Evolutionary conservation across 2,329 filamentous ascomycete species (phyloP).

Genomic region (Epichloe scottii): DNA sequence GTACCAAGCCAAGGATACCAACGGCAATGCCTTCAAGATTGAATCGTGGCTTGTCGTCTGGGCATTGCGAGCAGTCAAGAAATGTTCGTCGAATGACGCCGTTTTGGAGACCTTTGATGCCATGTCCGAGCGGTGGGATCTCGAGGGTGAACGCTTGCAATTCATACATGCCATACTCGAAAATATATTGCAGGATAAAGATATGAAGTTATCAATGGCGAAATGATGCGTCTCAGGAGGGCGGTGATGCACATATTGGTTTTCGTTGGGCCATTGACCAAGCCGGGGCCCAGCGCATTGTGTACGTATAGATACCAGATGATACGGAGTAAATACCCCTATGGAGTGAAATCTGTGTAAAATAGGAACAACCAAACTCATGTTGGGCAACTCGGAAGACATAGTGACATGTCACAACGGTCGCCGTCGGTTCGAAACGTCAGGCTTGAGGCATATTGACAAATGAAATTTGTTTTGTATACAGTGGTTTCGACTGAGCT

Average conservation of each 20-base stretch:
- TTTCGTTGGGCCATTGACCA: background rate
- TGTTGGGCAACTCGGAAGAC: background rate
- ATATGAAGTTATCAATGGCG: slow-evolving; percentile 16
- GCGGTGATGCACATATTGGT: background rate
- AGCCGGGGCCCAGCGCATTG: background rate
- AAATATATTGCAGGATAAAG: slow-evolving; percentile 24
- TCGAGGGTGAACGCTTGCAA: slow-evolving; percentile 25
- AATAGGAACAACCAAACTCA: background rate
- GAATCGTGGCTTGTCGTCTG: slow-evolving; percentile 50
- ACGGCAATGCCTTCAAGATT: slow-evolving; percentile 35
- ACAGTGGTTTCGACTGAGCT: slow-evolving; percentile 15
- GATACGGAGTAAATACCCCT: background rate
- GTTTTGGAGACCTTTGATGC: slow-evolving; percentile 42
- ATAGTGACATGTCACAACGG: background rate
- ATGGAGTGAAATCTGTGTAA: background rate
- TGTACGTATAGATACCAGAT: background rate
- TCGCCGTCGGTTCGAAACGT: background rate
- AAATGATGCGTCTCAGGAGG: slow-evolving; percentile 11
- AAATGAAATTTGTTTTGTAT: slow-evolving; percentile 13
- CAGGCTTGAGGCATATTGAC: slow-evolving; percentile 1
- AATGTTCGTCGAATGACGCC: slow-evolving; percentile 38
- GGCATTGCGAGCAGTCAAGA: slow-evolving; percentile 50
- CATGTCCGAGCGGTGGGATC: slow-evolving; percentile 35
- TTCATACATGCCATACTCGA: slow-evolving; percentile 36
- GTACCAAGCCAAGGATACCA: slow-evolving; percentile 37